Conservation (phyloP, 2,329 filamentous ascomycete genomes). For the Metarhizium anisopliae region DNA sequence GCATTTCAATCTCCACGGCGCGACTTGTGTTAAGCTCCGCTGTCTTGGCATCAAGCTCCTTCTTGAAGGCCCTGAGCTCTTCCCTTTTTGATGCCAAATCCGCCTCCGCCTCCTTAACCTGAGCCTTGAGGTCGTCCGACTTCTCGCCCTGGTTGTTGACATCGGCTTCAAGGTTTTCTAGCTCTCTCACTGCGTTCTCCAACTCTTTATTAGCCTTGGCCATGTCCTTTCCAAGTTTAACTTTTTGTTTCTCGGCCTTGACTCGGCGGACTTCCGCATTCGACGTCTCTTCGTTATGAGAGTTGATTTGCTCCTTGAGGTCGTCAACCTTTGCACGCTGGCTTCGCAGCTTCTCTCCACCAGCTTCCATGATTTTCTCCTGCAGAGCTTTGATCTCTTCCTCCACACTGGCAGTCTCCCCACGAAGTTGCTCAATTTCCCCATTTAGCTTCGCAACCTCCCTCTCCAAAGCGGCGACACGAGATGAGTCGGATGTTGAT, state of each 20-base stretch:
- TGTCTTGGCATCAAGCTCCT: constrained; percentile 78
- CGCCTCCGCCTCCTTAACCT: constrained; percentile 75
- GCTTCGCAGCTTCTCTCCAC: constrained; percentile 81
- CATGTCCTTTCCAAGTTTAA: constrained; percentile 78
- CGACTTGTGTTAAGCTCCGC: constrained; percentile 81
- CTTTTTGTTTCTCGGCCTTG: constrained; percentile 87
- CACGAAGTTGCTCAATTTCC: constrained; percentile 70
- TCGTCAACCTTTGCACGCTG: constrained; percentile 89
- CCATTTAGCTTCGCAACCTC: constrained; percentile 66
- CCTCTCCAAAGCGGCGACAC: constrained; percentile 64
- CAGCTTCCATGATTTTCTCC: constrained; percentile 97
- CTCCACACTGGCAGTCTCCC: constrained; percentile 83
- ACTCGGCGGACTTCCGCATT: constrained; percentile 78
- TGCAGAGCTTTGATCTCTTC: constrained; percentile 88
- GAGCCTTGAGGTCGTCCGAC: constrained; percentile 61
- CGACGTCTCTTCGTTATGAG: constrained; percentile 72
- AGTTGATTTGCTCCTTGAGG: constrained; percentile 75
- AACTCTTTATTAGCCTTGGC: constrained; percentile 74
- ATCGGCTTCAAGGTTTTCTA: constrained; percentile 70
- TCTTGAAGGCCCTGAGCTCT: constrained; percentile 70
- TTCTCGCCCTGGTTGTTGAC: constrained; percentile 68
- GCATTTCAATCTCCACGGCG: constrained; percentile 92
- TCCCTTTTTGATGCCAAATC: constrained; percentile 70
- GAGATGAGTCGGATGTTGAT: constrained; percentile 69
- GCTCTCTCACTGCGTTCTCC: constrained; percentile 59